Evolutionary conservation across 352 stramenopile species (phyloP), one percentile per base, ranked within the genome.

Genomic region (Phytophthora fragariaefolia): DNA sequence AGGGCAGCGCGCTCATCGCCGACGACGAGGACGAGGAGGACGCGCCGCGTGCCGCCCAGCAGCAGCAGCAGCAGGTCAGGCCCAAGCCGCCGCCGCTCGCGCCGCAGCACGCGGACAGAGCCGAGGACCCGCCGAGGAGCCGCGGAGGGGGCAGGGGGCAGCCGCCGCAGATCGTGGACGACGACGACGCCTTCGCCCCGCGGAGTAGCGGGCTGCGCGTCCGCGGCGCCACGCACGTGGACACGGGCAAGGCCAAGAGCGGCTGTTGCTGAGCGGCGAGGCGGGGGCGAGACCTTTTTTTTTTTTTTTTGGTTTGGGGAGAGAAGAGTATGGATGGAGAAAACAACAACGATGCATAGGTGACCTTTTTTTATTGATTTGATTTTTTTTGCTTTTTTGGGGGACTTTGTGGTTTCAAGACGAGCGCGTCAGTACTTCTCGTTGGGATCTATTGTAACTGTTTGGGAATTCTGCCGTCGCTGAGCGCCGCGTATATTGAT

Each of bases 1-100:
- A 80, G 58, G 67, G 71, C 18, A 92, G 78, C 46, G 77, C 85
- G 38, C 70, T 96, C 6, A 93, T 96, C 58, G 87, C 87, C 4
- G 83, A 93, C 60, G 85, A 90, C 7, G 71, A 88, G 0, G 64
- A 78, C 2, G 70, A 77, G 6, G 63, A 73, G 2, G 58, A 72
- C 17, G 58, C 58, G 13, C 66, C 59, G 27, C 63, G 15, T 77
- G 36, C 64, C 68, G 18, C 10, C 34, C 34, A 15, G 34, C 13
- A 79, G 67, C 36, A 65, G 17, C 38, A 60, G 28, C 72, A 72
- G 18, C 56, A 58, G 45, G 30, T 30, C 43, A 54, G 5, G 26
- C 17, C 23, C 55, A 66, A 63, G 40, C 43, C 42, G 47, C 52
- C 24, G 36, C 13, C 30, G 40, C 47, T 58, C 23, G 20, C n/a